A percentile compares a stretch with the other conserved stretches of the same genome.
Evolutionary conservation across 1,284 basidiomycete genomes (phyloP).

Genomic region (Polyporus tsugae): DNA sequence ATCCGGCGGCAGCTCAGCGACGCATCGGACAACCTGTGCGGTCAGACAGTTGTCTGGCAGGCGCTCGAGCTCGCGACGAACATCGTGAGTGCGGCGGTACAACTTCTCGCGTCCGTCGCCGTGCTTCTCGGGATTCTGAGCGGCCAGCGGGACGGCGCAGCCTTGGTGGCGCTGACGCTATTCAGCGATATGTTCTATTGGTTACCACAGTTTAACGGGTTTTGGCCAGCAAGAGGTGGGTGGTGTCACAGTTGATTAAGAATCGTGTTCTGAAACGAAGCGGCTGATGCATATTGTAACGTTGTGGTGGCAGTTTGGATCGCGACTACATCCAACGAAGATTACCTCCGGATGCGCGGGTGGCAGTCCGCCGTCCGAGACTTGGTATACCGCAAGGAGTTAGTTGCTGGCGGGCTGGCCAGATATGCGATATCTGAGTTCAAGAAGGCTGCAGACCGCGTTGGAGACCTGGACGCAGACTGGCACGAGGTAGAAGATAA

Average conservation of each 20-base stretch:
- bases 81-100: conserved; percentile 46
- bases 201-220: too few relatives aligned
- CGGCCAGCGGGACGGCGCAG: too few relatives aligned
- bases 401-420: conserved; percentile 72
- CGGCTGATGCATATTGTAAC: not conserved
- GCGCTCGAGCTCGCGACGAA: conserved; percentile 55
- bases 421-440: conserved; percentile 52
- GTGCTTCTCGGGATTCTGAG: too few relatives aligned
- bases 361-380: conserved; percentile 62
- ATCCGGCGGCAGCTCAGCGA: conserved; percentile 64
- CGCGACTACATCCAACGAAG: conserved; percentile 48
- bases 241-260: too few relatives aligned
- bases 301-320: conserved; percentile 54
- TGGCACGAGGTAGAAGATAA: not conserved
- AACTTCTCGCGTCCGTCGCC: too few relatives aligned
- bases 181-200: too few relatives aligned
- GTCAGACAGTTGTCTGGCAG: conserved; percentile 58
- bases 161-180: too few relatives aligned
- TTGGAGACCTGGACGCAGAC: not conserved
- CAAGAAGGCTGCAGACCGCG: not conserved
- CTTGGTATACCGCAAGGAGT: conserved; percentile 69
- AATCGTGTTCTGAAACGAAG: not conserved
- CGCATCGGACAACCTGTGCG: conserved; percentile 39
- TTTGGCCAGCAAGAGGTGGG: not conserved
- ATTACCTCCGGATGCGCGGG: conserved; percentile 70